Base-by-base conservation (phyloP, 1,284 basidiomycete species). In the Austroboletus olivaceoglutinosus region DNA sequence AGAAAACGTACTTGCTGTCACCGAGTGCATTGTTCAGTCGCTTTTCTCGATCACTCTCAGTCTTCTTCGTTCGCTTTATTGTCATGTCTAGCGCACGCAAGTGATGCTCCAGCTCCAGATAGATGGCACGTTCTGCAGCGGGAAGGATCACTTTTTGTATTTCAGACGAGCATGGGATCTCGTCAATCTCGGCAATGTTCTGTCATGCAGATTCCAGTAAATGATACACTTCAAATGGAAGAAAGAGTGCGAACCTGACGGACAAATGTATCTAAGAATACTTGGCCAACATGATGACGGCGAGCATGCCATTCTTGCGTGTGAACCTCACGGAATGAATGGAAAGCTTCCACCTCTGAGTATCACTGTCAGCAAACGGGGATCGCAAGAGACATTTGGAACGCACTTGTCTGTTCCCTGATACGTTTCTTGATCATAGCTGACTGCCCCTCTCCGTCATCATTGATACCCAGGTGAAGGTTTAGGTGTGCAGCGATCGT, bases 181-280 rank as follows among this genome's bases (percentile, higher is more conserved):
- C 95, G 56, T 94, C 93, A 48, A 98, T 98, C 72, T 98, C 95
- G 8, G 94, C 93, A 50, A 96, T 86, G 66, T 98, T 98, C 85
- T 97, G 61, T 13, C 55, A 48, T 39, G 48, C 25, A 23, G n/a
- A 49, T 37, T 44, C 60, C 16, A 67, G 47, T n/a, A 51, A 43
- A 15, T 37, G 31, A 25, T 12, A 6, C 11, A 15, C n/a, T 39
- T 22, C n/a, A 34, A 31, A 36, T 6, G 12, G 34, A 40, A 30
- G 34, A 43, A 30, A 45, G 0, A 33, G 27, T n/a, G 65, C 77
- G 34, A 58, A 89, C 89, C 76, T 91, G 92, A 57, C 92, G 82
- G 52, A 94, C 90, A 62, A 91, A 94, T 41, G 76, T 81, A 60
- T 94, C 78, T 41, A 94, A 70, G 78, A 97, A 98, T 18, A 70